A percentile compares a stretch with the other conserved stretches of the same genome.
Evolutionary conservation across 306 rosid genomes (phyloP).

Genomic region (Rosa multiflora): DNA sequence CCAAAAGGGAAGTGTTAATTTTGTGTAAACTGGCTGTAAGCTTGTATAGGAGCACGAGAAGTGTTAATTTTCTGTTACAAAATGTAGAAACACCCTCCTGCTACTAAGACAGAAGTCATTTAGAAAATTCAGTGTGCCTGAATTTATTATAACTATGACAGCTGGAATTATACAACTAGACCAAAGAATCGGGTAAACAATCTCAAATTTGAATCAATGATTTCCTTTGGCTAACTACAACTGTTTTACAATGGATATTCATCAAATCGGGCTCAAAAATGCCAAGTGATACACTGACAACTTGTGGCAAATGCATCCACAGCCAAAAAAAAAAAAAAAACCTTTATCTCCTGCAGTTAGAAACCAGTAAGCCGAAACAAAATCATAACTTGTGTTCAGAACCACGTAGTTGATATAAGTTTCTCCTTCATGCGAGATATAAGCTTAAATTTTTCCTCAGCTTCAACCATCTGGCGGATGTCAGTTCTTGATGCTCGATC

Average conservation of each 20-base stretch:
- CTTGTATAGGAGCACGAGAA: not conserved
- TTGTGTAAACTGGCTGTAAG: not conserved
- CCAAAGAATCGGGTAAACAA: not conserved
- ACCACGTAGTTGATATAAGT: constrained; percentile 35
- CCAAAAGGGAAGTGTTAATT: not conserved
- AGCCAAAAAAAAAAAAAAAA: not conserved
- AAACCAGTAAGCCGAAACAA: not conserved
- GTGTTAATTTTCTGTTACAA: not conserved
- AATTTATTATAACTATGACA: not conserved
- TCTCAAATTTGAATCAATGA: not conserved
- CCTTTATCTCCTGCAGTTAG: constrained; percentile 12
- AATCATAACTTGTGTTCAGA: constrained; percentile 24
- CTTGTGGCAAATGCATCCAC: constrained; percentile 8
- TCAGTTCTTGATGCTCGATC: constrained; percentile 79
- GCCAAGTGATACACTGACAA: not conserved
- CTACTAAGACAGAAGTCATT: not conserved
- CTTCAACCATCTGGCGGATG: constrained; percentile 75
- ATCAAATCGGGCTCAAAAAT: constrained; percentile 9
- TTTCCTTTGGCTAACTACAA: not conserved
- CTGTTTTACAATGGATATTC: not conserved
- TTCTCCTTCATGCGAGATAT: constrained; percentile 79
- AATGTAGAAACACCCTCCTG: not conserved
- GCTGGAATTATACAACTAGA: not conserved
- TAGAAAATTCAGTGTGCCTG: no score
- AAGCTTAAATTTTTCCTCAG: constrained; percentile 91